phyloP scores from a whole-genome alignment of 2,329 filamentous ascomycete species.

The Calonectria honghensis region DNA sequence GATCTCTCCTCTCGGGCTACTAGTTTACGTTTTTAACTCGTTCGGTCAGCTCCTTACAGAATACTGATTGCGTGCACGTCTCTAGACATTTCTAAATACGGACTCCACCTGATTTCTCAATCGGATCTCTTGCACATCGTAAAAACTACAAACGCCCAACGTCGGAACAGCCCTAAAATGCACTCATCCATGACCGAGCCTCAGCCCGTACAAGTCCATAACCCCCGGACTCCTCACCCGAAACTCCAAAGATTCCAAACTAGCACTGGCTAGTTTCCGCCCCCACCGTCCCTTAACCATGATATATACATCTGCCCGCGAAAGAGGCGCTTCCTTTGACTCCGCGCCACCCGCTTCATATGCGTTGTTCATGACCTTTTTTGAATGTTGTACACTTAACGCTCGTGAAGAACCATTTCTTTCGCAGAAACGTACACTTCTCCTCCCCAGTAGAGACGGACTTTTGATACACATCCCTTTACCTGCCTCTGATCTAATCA shows the following conservation, averaged over 20 bases:
- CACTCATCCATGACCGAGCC: constrained; percentile 34
- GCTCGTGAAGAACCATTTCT: constrained; percentile 12
- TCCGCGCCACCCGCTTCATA: constrained; percentile 22
- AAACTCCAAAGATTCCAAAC: constrained; percentile 37
- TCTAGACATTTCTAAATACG: neutral
- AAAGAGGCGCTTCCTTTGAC: constrained; percentile 23
- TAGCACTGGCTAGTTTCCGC: constrained; percentile 26
- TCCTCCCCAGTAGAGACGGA: neutral
- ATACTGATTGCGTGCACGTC: neutral
- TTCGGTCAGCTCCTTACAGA: neutral
- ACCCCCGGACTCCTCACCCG: constrained; percentile 40
- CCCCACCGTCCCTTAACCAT: constrained; percentile 25
- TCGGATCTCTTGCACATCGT: constrained; percentile 18
- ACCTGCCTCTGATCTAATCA: constrained; percentile 39
- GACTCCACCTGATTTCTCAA: neutral
- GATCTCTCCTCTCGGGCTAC: neutral
- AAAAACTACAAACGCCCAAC: constrained; percentile 33
- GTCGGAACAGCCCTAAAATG: constrained; percentile 24
- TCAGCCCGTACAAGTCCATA: constrained; percentile 17
- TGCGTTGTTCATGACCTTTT: constrained; percentile 36
- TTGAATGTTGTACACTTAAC: constrained; percentile 32
- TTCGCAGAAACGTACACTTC: constrained; percentile 5
- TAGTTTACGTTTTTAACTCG: neutral
- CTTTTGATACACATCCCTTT: neutral
- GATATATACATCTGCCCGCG: constrained; percentile 40